phyloP scores from a whole-genome alignment of 352 stramenopile genomes.

The Saprolegnia diclina region DNA sequence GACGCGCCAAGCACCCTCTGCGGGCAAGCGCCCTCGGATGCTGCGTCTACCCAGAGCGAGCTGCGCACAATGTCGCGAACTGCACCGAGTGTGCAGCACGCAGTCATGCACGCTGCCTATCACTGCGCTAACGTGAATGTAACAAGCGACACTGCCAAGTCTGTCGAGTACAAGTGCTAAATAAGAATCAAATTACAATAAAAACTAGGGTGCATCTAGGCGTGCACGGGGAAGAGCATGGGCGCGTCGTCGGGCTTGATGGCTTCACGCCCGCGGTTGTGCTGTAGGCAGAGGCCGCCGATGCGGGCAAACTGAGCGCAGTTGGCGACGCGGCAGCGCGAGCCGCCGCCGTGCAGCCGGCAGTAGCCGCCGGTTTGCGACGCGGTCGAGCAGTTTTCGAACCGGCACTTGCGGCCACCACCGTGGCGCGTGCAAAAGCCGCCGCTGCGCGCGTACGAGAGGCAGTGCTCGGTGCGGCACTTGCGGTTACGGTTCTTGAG shows the following conservation, averaged over 20 bases:
- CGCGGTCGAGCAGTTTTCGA: slow-evolving; percentile 18
- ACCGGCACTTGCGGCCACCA: slow-evolving; percentile 27
- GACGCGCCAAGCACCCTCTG: no score
- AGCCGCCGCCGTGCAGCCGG: slow-evolving; percentile 24
- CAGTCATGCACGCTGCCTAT: no score
- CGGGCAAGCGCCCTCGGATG: no score
- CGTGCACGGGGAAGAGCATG: no score
- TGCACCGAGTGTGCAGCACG: no score
- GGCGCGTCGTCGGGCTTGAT: neutral
- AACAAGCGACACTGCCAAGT: no score
- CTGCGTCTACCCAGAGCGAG: no score
- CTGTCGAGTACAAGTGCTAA: no score
- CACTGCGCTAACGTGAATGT: no score
- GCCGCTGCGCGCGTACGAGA: slow-evolving; percentile 27
- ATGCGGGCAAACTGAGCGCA: slow-evolving; percentile 27
- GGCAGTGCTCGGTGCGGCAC: slow-evolving; percentile 21
- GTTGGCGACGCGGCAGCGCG: slow-evolving; percentile 12
- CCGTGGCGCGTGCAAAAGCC: slow-evolving; percentile 27
- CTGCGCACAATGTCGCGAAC: no score
- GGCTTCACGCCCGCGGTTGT: slow-evolving; percentile 12
- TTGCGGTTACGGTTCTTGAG: slow-evolving; percentile 28
- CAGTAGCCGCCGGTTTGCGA: slow-evolving; percentile 28
- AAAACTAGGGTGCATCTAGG: no score
- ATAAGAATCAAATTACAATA: no score
- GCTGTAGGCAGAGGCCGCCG: slow-evolving; percentile 21